phyloP scores from a whole-genome alignment of 306 rosid species.

The Vigna trinervia region DNA sequence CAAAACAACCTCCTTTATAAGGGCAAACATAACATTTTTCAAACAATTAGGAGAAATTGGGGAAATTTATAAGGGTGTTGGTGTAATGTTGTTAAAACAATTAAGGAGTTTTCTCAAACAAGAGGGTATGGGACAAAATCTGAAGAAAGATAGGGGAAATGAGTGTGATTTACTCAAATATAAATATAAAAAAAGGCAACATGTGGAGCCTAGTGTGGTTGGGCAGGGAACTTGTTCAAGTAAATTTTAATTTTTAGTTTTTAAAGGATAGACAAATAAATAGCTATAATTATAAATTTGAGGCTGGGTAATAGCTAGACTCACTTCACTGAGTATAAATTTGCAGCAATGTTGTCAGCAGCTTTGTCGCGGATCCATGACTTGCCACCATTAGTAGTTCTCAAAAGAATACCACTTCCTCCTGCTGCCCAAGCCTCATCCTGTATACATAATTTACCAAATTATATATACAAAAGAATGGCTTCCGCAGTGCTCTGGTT shows the following conservation, averaged over 20 bases:
- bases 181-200: slow-evolving; percentile 9
- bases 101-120: too few relatives aligned
- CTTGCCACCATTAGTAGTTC: slow-evolving; percentile 93
- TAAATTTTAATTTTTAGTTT: slow-evolving; percentile 18
- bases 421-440: slow-evolving; percentile 99
- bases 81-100: too few relatives aligned
- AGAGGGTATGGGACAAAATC: too few relatives aligned
- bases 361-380: slow-evolving; percentile 96
- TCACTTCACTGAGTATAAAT: slow-evolving; percentile 93
- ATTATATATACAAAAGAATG: slow-evolving; percentile 14
- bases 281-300: slow-evolving; percentile 13
- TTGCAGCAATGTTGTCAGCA: slow-evolving; percentile 96
- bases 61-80: too few relatives aligned
- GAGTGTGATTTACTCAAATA: too few relatives aligned
- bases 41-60: too few relatives aligned
- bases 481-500: slow-evolving; percentile 7
- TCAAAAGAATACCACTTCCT: slow-evolving; percentile 91
- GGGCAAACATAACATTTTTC: too few relatives aligned
- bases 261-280: slow-evolving; percentile 9
- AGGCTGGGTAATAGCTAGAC: slow-evolving; percentile 46
- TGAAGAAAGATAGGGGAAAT: too few relatives aligned
- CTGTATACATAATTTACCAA: slow-evolving; percentile 52
- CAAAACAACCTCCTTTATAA: too few relatives aligned
- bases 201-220: slow-evolving; percentile 17
- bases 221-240: slow-evolving; percentile 1